Evolutionary conservation across 116 monocot species (phyloP).

Genomic region (Cymodocea nodosa): DNA sequence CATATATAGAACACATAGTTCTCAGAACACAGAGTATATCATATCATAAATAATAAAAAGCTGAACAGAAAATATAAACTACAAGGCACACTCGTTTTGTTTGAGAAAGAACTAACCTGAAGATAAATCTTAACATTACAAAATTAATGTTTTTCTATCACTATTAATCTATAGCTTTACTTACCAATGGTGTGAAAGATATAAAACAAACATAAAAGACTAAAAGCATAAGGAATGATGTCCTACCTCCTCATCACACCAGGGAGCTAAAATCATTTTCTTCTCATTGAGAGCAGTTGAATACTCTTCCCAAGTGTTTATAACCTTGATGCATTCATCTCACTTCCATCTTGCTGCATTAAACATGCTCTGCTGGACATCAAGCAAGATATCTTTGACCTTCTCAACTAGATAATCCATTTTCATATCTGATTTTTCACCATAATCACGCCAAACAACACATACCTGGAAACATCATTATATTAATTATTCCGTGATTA

Average conservation of each 20-base stretch:
- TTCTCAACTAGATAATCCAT: constrained; percentile 42
- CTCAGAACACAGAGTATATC: too few relatives aligned
- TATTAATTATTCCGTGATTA: background rate
- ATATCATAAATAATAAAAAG: too few relatives aligned
- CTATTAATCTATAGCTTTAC: too few relatives aligned
- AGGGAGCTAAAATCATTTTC: constrained; percentile 85
- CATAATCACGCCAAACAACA: constrained; percentile 81
- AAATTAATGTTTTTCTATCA: too few relatives aligned
- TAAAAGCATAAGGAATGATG: background rate
- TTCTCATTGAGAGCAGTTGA: constrained; percentile 61
- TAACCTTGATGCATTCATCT: constrained; percentile 63
- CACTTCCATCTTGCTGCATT: constrained; percentile 75
- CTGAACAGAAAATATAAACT: too few relatives aligned
- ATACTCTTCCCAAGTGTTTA: constrained; percentile 90
- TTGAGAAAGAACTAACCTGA: too few relatives aligned
- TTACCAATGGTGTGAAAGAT: too few relatives aligned
- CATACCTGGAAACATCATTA: constrained; percentile 43
- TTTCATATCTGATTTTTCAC: constrained; percentile 54
- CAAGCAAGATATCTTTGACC: constrained; percentile 38
- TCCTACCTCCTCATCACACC: constrained; percentile 98
- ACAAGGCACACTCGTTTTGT: too few relatives aligned
- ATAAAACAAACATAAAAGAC: background rate
- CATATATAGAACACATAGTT: too few relatives aligned
- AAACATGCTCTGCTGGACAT: constrained; percentile 63
- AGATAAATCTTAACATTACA: too few relatives aligned